Base-by-base conservation (phyloP, 371 early-diverging fungal species). In the Rhizopus sp. region DNA sequence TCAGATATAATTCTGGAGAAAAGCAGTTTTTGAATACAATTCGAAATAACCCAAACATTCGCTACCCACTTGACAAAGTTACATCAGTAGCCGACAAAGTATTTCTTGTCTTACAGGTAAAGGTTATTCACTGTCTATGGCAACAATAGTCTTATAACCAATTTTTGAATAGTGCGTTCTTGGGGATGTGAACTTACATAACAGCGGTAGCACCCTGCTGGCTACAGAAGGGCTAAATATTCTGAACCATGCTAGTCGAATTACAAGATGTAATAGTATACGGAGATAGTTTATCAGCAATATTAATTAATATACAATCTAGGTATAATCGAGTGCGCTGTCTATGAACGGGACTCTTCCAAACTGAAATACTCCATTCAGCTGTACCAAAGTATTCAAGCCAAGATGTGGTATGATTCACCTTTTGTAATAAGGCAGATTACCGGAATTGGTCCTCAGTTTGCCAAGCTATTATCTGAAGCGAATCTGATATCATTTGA, bases 1-100 rank as follows among this genome's bases (percentile, higher is more conserved):
- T 74, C 17, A 57, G 81, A 39, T 72, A 76, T 35, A 61, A 72
- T 12, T 29, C 62, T 3, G 82, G 80, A 8, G 87, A 84, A 33
- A 82, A 80, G 53, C 56, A 68, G 1, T 64, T 74, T 41, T 64
- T 85, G 15, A 80, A 70, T 42, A 40, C 60, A 1, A 3, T 80
- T 4, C 63, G 62, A 6, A 75, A 71, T 16, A 45, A 78, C 47
- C 63, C 74, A 0, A 69, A 75, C 39, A 66, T 81, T 7, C 60
- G 64, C 10, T 81, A 69, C 37, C 73, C 73, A n/a, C 13, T 75
- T 10, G 70, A 57, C 0, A 78, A 68, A 60, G 54, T 73, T 0
- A 12, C 55, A 0, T 55, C 31, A 7, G 57, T 68, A n/a, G 50
- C 66, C 5, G 73, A 78, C 38, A 81, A 77, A 30, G 39, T 74